Base-by-base conservation (phyloP, 352 stramenopile genomes). In the Phytopythium montanum region DNA sequence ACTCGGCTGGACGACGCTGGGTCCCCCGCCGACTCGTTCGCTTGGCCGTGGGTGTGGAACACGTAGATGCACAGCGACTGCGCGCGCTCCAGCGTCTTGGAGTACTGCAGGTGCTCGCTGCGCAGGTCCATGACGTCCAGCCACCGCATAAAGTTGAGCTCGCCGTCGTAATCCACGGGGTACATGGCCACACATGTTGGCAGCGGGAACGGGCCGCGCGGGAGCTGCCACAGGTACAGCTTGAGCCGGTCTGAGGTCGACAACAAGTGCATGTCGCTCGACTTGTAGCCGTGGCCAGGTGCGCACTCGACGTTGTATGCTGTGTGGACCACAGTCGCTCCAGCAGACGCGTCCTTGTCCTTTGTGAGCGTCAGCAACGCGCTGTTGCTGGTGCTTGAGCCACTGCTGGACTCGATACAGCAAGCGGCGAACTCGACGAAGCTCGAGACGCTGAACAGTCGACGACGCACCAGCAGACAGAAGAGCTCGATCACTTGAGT, bases 231-330 rank as follows among this genome's bases (percentile, higher is more conserved):
- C 26, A 95, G 53, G 53, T 90, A 94, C 19, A 95, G 57, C 49
- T 87, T 85, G 39, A 95, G 57, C 48, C 85, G 75, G 46, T 94
- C 85, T 2, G 72, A 69, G 9, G 68, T 78, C 1, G 77, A 83
- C 12, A 95, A 66, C 39, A 88, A 56, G 18, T 79, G 66, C 14
- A 95, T 89, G 33, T 94, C 84, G 38, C 61, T 88, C 9, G 84
- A 86, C 55, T 95, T 94, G 71, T 92, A 95, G 31, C 86, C 86
- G 41, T 82, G 81, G n/a, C 82, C 82, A 26, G 85, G 85, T 0
- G 72, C 85, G 36, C 81, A 95, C 59, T 95, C 86, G 46, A 95
- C 93, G 42, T 95, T 92, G 70, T 92, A 95, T 5, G 80, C 83
- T 10, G 81, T 92, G 38, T 81, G 80, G 31, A 92, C 80, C 7